Percentiles rank a stretch among this genome's conserved stretches.
These are phyloP conservation scores for Haplosporangium sp. DNA, from an alignment of 371 early-diverging fungal species.

Conservation along the genomic window DNA sequence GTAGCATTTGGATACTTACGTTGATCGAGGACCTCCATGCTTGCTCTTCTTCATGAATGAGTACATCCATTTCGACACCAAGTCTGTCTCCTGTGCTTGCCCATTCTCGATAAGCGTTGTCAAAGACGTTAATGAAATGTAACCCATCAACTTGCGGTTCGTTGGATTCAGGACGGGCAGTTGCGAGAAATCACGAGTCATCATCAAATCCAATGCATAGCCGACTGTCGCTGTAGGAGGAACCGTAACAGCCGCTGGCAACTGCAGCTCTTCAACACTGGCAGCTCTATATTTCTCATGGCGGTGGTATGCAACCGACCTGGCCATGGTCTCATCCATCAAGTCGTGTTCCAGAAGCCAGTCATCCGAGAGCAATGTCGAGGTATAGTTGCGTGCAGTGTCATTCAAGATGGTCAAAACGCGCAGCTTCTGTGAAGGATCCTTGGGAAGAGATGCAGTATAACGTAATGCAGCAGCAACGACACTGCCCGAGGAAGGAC, in stretches of 20 bases:
- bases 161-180: conserved; percentile 78
- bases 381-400: conserved; percentile 74
- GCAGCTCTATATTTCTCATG: conserved; percentile 80
- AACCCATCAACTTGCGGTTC: conserved; percentile 81
- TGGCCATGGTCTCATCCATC: conserved; percentile 71
- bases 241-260: conserved; percentile 84
- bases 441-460: conserved; percentile 34
- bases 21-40: conserved; percentile 43
- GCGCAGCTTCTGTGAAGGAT: conserved; percentile 36
- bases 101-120: conserved; percentile 71
- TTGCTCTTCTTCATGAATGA: conserved; percentile 59
- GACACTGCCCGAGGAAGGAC: conserved; percentile 79
- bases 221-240: conserved; percentile 65
- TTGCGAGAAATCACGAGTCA: conserved; percentile 87
- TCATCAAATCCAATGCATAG: conserved; percentile 81
- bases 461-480: conserved; percentile 73
- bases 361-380: conserved; percentile 79
- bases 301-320: conserved; percentile 68
- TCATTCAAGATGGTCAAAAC: conserved; percentile 76
- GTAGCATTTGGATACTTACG: conserved; percentile 9
- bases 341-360: conserved; percentile 82
- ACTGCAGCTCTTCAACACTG: conserved; percentile 87
- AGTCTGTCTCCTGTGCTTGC: conserved; percentile 57
- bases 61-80: conserved; percentile 74
- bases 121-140: conserved; percentile 75